Evolutionary conservation across 208 protist genomes (phyloP).

Genomic region (Perkinsela sp.): DNA sequence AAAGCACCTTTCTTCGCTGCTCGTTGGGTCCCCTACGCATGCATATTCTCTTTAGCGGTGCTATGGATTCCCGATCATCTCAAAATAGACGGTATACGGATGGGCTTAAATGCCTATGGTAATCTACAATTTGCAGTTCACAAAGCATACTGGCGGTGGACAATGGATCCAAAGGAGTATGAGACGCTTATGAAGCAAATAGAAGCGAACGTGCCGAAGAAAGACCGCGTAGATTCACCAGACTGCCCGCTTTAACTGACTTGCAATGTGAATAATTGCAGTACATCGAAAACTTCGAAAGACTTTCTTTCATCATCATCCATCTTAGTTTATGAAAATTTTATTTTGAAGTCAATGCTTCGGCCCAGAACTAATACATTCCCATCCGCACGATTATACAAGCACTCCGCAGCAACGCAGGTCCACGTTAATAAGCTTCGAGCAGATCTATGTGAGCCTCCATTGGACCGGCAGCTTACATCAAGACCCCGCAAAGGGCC

Average conservation of each 20-base stretch:
- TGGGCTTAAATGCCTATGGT: not conserved
- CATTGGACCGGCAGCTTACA: not conserved
- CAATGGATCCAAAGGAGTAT: not conserved
- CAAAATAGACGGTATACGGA: not conserved
- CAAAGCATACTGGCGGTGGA: not conserved
- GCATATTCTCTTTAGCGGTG: not conserved
- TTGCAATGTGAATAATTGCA: too few relatives aligned
- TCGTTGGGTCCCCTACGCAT: constrained; percentile 2
- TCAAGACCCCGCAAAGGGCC: constrained; percentile 3
- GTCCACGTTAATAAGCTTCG: too few relatives aligned
- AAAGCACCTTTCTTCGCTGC: not conserved
- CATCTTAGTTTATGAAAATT: not conserved
- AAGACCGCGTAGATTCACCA: constrained; percentile 1
- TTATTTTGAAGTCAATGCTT: not conserved
- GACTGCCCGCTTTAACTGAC: constrained; percentile 3
- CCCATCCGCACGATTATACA: not conserved
- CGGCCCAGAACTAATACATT: not conserved
- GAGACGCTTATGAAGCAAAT: constrained; percentile 2
- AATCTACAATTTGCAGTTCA: not conserved
- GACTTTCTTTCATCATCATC: not conserved
- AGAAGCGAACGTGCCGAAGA: constrained; percentile 1
- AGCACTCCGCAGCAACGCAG: not conserved
- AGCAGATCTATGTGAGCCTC: not conserved
- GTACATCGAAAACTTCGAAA: not conserved
- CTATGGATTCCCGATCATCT: not conserved